Evolutionary conservation across 1,139 yeast genomes (phyloP), one percentile per base, ranked within the genome.

Genomic region (Meyerozyma guilliermondii): DNA sequence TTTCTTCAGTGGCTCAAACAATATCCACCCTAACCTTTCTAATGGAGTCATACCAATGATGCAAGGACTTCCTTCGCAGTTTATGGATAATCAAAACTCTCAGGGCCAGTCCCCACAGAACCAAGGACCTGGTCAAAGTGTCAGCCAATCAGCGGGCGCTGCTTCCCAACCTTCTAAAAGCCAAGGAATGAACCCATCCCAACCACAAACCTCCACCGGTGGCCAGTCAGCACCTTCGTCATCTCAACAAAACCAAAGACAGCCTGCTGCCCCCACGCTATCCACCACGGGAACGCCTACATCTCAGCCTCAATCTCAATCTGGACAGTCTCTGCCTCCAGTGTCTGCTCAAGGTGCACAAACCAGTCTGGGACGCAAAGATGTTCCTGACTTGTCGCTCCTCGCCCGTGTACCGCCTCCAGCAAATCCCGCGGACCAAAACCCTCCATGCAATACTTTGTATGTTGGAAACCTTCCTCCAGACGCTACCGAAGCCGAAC

Each of bases 381-480:
- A 68, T 50, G 71, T 84, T n/a, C 88, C 87, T 10, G 92, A 85
- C 57, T 69, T 84, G 50, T 81, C 88, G 1, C 65, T 84, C 39
- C 65, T 85, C 39, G 88, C 91, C 0, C 66, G 87, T 48, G 88
- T 91, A 20, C 91, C 96, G 30, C 96, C 97, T 1, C 98, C 98
- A 4, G 96, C 96, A 2, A 92, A 92, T 55, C 98, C 98, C 1
- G 98, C 98, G 3, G 98, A 92, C 64, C 98, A 92, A 65, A 92
- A 92, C 58, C 98, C 98, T 8, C 98, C 98, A 7, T 92, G 98
- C 68, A 92, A 92, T 62, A 92, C 98, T 0, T 71, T 92, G 45
- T 92, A 92, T 56, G 98, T 92, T 41, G 98, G 98, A 18, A 92
- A 92, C 60, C 74, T 92, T 54, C 98, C 98, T 3, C 96, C 96